A percentile compares a stretch with the other conserved stretches of the same genome.
phyloP scores from a whole-genome alignment of 805 yeast genomes.

The Saturnispora kantuleensis region DNA sequence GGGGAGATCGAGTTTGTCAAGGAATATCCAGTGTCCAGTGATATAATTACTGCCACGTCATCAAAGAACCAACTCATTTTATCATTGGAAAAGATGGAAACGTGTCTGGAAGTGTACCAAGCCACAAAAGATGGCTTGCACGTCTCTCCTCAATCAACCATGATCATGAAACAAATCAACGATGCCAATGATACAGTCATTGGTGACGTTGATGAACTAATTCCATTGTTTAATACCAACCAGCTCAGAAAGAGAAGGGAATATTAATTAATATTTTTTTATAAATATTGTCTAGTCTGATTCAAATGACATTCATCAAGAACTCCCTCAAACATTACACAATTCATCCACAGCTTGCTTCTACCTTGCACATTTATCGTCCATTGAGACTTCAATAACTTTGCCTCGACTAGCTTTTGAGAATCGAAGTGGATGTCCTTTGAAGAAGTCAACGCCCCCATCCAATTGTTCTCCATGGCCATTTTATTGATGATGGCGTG shows the following conservation, averaged over 20 bases:
- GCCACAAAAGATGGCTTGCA: conserved; percentile 20
- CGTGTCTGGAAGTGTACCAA: conserved; percentile 17
- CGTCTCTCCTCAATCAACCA: conserved; percentile 12
- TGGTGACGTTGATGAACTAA: conserved; percentile 27
- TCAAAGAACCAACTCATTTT: conserved; percentile 19
- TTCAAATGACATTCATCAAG: conserved; percentile 20
- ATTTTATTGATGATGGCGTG: conserved; percentile 19
- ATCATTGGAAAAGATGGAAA: conserved; percentile 19
- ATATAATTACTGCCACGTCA: conserved; percentile 20
- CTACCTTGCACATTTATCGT: conserved; percentile 18
- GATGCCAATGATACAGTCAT: conserved; percentile 13
- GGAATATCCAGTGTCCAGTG: conserved; percentile 17
- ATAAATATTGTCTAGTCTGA: conserved; percentile 18
- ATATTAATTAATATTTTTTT: conserved; percentile 30
- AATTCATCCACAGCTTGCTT: conserved; percentile 20
- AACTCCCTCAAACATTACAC: conserved; percentile 21
- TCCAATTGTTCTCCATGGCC: conserved; percentile 24
- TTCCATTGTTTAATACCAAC: conserved; percentile 45
- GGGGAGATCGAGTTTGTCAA: conserved; percentile 26
- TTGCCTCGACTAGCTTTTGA: conserved; percentile 30
- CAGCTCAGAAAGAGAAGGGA: conserved; percentile 57
- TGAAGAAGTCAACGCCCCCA: conserved; percentile 9
- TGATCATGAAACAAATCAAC: conserved; percentile 24
- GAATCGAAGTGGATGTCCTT: conserved; percentile 22
- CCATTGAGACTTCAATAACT: conserved; percentile 36